Percentiles rank a stretch among this genome's conserved stretches.
phyloP scores from a whole-genome alignment of 352 stramenopile species.

The Thraustotheca clavata region DNA sequence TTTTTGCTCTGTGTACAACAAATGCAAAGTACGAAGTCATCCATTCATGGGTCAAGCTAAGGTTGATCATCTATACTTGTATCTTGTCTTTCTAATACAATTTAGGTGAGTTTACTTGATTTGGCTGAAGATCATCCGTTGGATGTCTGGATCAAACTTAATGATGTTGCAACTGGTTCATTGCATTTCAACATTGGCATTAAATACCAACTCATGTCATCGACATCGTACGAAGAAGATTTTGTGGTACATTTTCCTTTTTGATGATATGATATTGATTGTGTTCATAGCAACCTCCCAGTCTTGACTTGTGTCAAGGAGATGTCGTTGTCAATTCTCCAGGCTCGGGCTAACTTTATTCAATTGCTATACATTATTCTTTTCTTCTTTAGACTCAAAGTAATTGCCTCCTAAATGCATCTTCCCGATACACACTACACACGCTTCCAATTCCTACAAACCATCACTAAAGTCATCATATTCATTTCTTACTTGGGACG shows the following conservation, averaged over 20 bases:
- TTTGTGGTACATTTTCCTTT: constrained; percentile 16
- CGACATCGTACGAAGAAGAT: constrained; percentile 24
- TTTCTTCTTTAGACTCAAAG: constrained; percentile 10
- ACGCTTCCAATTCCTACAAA: constrained; percentile 26
- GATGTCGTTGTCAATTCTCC: constrained; percentile 8
- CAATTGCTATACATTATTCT: background rate
- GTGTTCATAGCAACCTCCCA: background rate
- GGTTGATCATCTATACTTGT: constrained; percentile 25
- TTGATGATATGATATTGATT: background rate
- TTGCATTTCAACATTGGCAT: constrained; percentile 52
- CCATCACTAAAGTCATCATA: background rate
- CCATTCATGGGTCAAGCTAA: constrained; percentile 62
- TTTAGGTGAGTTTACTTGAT: constrained; percentile 37
- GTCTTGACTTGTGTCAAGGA: background rate
- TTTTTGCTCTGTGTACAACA: constrained; percentile 61
- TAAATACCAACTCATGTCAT: constrained; percentile 81
- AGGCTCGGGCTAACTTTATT: too few species aligned
- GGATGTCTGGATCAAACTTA: constrained; percentile 58
- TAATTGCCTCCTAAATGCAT: constrained; percentile 24
- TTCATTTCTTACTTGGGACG: background rate
- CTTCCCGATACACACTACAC: constrained; percentile 28
- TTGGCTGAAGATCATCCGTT: constrained; percentile 54
- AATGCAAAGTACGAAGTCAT: constrained; percentile 69
- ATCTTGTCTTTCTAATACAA: background rate
- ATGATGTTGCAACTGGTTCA: constrained; percentile 43